Evolutionary conservation across 306 rosid species (phyloP).

Genomic region (Hippophae gyantsensis): DNA sequence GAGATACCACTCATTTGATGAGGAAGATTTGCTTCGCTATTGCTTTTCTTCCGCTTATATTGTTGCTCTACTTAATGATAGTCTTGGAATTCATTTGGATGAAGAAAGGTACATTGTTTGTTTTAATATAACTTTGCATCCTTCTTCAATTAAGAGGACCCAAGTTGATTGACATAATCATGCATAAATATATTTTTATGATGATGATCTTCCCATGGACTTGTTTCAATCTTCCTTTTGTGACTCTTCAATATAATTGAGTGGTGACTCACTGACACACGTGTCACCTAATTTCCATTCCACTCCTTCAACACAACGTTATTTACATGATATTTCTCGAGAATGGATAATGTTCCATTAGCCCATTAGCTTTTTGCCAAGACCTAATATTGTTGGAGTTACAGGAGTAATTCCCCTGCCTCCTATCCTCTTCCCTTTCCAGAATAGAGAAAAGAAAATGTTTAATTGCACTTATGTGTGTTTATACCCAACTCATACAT

Average conservation of each 20-base stretch:
- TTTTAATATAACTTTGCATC: slow-evolving; percentile 4
- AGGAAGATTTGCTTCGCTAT: slow-evolving; percentile 70
- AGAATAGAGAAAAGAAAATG: neutral
- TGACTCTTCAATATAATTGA: too few relatives aligned
- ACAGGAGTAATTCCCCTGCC: neutral
- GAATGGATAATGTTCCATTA: neutral
- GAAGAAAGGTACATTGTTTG: slow-evolving; percentile 57
- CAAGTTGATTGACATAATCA: neutral
- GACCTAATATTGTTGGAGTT: neutral
- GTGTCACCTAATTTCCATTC: neutral
- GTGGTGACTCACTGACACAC: neutral
- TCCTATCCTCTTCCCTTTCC: neutral
- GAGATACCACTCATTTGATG: slow-evolving; percentile 38
- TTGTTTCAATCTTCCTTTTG: too few relatives aligned
- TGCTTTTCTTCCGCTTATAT: slow-evolving; percentile 96
- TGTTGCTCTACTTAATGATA: slow-evolving; percentile 91
- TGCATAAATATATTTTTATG: neutral
- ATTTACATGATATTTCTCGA: neutral
- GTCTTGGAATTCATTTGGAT: slow-evolving; percentile 70
- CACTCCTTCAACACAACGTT: neutral
- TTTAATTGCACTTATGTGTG: neutral
- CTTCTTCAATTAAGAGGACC: neutral
- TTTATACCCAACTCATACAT: neutral
- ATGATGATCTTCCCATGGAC: too few relatives aligned
- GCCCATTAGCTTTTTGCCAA: neutral